Percentiles rank a stretch among this genome's conserved stretches.
Evolutionary conservation across 164 flowering plant species (phyloP).

Genomic region (Stephania yunnanensis): DNA sequence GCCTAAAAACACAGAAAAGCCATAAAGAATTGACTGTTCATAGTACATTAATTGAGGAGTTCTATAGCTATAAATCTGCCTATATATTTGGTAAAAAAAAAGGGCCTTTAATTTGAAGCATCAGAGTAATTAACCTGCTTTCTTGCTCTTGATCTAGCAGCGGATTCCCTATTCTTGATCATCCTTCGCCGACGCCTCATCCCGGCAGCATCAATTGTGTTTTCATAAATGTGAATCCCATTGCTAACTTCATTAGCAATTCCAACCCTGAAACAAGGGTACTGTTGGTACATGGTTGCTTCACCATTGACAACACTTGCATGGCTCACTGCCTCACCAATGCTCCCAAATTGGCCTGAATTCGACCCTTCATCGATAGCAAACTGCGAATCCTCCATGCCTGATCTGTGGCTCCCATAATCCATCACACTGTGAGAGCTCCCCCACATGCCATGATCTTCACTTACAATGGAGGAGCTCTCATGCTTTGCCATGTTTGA

Average conservation of each 20-base stretch:
- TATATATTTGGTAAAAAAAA: too few relatives aligned
- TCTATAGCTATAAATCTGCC: too few relatives aligned
- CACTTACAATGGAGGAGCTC: background rate
- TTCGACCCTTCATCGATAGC: background rate
- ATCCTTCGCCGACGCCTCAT: background rate
- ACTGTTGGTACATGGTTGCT: background rate
- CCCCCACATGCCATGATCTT: constrained; percentile 3
- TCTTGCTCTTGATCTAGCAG: constrained; percentile 10
- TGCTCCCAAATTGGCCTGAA: background rate
- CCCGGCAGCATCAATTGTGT: background rate
- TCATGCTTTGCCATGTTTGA: background rate
- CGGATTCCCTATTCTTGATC: constrained; percentile 15
- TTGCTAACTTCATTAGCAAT: background rate
- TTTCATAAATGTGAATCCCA: background rate
- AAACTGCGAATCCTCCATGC: background rate
- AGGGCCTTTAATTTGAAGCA: too few relatives aligned
- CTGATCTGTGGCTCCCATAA: background rate
- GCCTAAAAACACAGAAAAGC: background rate
- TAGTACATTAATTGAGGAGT: too few relatives aligned
- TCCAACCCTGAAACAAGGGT: constrained; percentile 1
- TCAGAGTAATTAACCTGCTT: constrained; percentile 1
- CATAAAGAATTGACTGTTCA: too few relatives aligned
- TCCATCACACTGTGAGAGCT: background rate
- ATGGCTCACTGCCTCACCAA: background rate
- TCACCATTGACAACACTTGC: background rate